These are phyloP conservation scores for Paraurostyla sp. DNA, from an alignment of 73 alveolate species.

Conservation along the genomic window DNA sequence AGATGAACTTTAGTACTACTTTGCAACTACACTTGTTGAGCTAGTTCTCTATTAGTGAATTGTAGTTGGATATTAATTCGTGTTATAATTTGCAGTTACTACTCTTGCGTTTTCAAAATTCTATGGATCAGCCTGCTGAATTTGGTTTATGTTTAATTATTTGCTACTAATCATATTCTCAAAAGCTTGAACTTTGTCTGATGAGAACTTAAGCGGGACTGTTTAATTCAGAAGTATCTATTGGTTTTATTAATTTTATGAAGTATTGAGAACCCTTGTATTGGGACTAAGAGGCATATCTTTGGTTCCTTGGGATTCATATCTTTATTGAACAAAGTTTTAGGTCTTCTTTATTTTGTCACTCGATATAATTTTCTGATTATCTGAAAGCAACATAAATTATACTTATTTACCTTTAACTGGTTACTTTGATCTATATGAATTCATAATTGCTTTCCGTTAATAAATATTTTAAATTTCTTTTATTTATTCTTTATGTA, in stretches of 20 bases:
- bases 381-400: not conserved
- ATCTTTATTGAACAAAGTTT: not conserved
- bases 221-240: not conserved
- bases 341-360: slow-evolving; percentile 21
- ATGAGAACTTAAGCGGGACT: slow-evolving; percentile 20
- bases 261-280: slow-evolving; percentile 6
- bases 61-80: not conserved
- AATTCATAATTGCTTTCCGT: slow-evolving; percentile 40
- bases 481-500: not conserved
- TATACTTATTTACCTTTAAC: not conserved
- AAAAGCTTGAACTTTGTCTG: slow-evolving; percentile 18
- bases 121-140: not conserved
- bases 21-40: not conserved
- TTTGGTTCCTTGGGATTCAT: not conserved
- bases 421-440: slow-evolving; percentile 26
- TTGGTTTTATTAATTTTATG: not conserved
- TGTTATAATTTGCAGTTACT: not conserved
- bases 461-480: slow-evolving; percentile 1
- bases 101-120: not conserved
- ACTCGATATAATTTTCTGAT: not conserved
- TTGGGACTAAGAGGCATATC: slow-evolving; percentile 35
- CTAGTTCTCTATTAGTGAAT: not conserved
- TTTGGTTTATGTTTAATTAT: not conserved
- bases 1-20: not conserved
- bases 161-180: not conserved